These are phyloP conservation scores for Phytophthora megakarya DNA, from an alignment of 352 stramenopile species.

Conservation along the genomic window DNA sequence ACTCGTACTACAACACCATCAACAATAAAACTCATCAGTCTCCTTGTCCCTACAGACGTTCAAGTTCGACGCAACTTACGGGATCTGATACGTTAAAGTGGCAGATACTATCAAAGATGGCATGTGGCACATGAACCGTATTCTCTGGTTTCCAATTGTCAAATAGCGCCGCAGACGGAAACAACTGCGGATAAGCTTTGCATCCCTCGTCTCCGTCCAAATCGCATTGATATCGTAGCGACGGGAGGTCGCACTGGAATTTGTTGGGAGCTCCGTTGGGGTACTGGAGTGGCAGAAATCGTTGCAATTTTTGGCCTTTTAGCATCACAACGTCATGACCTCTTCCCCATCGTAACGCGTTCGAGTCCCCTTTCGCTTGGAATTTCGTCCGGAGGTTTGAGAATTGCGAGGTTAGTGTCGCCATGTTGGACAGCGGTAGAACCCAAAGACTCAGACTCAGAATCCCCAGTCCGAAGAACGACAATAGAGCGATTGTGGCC, in stretches of 20 bases:
- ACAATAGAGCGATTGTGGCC: constrained; percentile 10
- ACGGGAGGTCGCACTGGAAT: constrained; percentile 61
- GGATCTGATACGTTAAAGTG: constrained; percentile 65
- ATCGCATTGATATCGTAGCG: constrained; percentile 64
- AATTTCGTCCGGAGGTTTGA: constrained; percentile 15
- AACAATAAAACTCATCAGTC: constrained; percentile 4
- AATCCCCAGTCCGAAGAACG: constrained; percentile 13
- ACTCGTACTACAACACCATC: constrained; percentile 58
- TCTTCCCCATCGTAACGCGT: constrained; percentile 31
- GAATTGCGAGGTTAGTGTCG: background rate
- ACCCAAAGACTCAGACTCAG: constrained; percentile 26
- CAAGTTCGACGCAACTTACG: constrained; percentile 29
- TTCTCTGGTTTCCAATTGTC: constrained; percentile 82
- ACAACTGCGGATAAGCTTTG: constrained; percentile 68
- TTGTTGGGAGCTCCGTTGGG: constrained; percentile 51
- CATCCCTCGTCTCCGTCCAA: constrained; percentile 45
- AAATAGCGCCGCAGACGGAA: constrained; percentile 72
- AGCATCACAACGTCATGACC: constrained; percentile 29
- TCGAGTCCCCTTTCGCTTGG: constrained; percentile 14
- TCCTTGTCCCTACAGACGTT: background rate
- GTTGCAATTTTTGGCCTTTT: constrained; percentile 38
- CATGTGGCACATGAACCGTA: constrained; percentile 31
- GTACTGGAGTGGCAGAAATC: constrained; percentile 38
- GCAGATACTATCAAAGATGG: constrained; percentile 63
- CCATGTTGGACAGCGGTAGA: background rate